phyloP scores from a whole-genome alignment of 345 rosid species.

The Syzygium grande region DNA sequence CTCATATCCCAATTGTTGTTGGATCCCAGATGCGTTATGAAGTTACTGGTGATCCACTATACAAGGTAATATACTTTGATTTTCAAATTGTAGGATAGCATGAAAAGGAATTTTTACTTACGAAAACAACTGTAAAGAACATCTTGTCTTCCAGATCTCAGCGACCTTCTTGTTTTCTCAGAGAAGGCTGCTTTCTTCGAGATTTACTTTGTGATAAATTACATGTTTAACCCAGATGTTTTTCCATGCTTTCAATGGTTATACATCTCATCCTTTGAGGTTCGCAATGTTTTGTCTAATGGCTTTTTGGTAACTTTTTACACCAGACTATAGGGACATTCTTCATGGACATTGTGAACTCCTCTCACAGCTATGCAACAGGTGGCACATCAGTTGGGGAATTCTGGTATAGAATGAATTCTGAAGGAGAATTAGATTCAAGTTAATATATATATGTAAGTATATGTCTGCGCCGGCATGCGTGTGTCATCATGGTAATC shows the following conservation, averaged over 20 bases:
- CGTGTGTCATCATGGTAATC: neutral
- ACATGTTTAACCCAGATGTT: neutral
- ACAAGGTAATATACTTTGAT: conserved; percentile 43
- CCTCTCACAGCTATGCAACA: conserved; percentile 86
- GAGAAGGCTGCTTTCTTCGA: neutral
- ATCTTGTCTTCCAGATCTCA: neutral
- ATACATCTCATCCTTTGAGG: neutral
- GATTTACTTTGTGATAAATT: neutral
- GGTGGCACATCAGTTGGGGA: conserved; percentile 83
- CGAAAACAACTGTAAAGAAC: neutral
- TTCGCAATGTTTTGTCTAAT: neutral
- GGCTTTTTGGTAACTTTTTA: neutral
- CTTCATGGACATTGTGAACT: conserved; percentile 81
- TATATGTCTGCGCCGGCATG: neutral
- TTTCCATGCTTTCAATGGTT: neutral
- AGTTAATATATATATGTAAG: neutral
- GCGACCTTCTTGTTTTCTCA: neutral
- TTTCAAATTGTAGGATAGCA: neutral
- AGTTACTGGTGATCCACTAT: conserved; percentile 79
- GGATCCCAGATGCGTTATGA: conserved; percentile 95
- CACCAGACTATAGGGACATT: conserved; percentile 58
- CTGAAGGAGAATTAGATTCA: neutral
- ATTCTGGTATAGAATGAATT: conserved; percentile 50
- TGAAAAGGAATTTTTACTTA: neutral
- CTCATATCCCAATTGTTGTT: conserved; percentile 84